A percentile compares a stretch with the other conserved stretches of the same genome.
Evolutionary conservation across 192 early-diverging fungal genomes (phyloP).

Genomic region (Coemansia sp.): DNA sequence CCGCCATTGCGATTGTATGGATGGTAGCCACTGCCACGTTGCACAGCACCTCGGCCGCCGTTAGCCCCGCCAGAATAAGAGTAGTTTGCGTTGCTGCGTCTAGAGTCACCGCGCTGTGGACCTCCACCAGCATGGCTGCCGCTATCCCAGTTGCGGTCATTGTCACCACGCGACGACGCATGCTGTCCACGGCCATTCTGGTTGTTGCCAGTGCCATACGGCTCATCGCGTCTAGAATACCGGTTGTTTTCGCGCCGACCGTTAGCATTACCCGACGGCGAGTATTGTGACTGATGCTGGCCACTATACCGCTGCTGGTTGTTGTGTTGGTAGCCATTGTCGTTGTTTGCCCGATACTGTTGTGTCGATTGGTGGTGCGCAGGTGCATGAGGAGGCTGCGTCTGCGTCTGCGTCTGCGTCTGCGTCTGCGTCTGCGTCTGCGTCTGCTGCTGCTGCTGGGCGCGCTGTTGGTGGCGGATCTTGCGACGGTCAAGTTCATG

Average conservation of each 20-base stretch:
- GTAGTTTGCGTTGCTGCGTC: conserved; percentile 5
- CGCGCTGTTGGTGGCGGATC: conserved; percentile 14
- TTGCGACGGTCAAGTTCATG: conserved; percentile 73
- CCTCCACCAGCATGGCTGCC: conserved; percentile 1
- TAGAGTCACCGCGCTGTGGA: conserved; percentile 6
- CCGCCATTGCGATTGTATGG: conserved; percentile 23
- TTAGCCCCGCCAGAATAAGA: neutral
- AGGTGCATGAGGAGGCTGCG: conserved; percentile 6
- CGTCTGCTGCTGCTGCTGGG: conserved; percentile 3
- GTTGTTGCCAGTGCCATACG: conserved; percentile 1
- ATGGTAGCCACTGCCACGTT: conserved; percentile 27
- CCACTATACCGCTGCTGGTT: conserved; percentile 10
- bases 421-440: conserved; percentile 12
- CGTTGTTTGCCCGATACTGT: neutral
- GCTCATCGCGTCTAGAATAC: conserved; percentile 26
- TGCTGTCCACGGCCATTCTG: neutral
- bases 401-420: conserved; percentile 17
- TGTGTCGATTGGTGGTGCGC: conserved; percentile 15
- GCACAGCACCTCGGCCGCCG: neutral
- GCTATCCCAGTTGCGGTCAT: conserved; percentile 11
- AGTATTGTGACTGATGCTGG: conserved; percentile 26
- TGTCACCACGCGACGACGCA: conserved; percentile 13
- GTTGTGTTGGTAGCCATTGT: neutral
- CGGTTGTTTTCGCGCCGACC: conserved; percentile 28
- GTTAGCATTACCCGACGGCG: conserved; percentile 13